Percentiles rank a stretch among this genome's conserved stretches.
Conservation (phyloP, 352 stramenopile genomes). For the Phytopythium cucurbitacearum region DNA sequence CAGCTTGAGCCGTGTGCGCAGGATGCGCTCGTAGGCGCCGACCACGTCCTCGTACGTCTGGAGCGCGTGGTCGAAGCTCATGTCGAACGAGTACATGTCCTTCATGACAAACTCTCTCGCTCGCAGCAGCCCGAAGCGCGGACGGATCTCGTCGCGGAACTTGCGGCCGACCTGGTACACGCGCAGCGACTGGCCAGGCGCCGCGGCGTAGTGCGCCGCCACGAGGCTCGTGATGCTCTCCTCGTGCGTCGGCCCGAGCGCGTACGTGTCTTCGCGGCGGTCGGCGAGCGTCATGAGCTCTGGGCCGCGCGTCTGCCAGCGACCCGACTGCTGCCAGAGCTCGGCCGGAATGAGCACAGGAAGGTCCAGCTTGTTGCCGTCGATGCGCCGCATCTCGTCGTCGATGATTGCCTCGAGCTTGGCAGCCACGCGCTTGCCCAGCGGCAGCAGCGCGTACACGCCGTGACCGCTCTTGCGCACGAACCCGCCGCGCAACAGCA, state of each 20-base stretch:
- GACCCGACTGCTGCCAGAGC: constrained; percentile 78
- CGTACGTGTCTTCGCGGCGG: constrained; percentile 57
- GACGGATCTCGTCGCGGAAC: constrained; percentile 87
- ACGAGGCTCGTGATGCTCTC: constrained; percentile 84
- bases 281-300: constrained; percentile 85
- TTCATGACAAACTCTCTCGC: constrained; percentile 90
- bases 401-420: constrained; percentile 86
- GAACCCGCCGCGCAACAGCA: constrained; percentile 82
- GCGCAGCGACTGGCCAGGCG: constrained; percentile 35
- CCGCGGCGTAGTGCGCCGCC: constrained; percentile 46
- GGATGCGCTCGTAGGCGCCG: constrained; percentile 71
- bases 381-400: constrained; percentile 69
- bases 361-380: constrained; percentile 82
- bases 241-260: constrained; percentile 79
- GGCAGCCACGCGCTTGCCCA: constrained; percentile 64
- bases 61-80: constrained; percentile 46
- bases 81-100: constrained; percentile 90
- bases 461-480: constrained; percentile 83
- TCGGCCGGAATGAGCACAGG: constrained; percentile 70
- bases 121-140: constrained; percentile 77
- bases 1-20: constrained; percentile 58
- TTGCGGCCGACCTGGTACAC: constrained; percentile 88
- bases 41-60: constrained; percentile 81
- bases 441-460: constrained; percentile 73
- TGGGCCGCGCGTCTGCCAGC: constrained; percentile 75